Percentiles rank a stretch among this genome's conserved stretches.
phyloP scores from a whole-genome alignment of 2,329 filamentous ascomycete species.

The Aspergillus sergii region DNA sequence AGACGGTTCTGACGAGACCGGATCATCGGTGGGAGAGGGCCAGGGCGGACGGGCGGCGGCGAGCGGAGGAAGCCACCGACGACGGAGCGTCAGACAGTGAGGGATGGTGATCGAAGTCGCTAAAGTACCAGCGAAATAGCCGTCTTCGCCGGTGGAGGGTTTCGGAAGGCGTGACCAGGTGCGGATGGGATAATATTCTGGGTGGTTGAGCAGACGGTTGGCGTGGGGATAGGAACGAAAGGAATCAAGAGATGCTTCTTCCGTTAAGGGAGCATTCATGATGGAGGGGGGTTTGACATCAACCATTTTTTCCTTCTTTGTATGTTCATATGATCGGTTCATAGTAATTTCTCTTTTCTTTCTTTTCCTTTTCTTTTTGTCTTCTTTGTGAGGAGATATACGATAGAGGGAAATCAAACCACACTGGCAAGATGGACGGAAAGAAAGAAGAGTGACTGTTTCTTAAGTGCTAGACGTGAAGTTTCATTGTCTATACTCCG shows the following conservation, averaged over 20 bases:
- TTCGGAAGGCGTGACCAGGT: conserved; percentile 46
- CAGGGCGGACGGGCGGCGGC: conserved; percentile 28
- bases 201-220: conserved; percentile 32
- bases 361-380: not conserved
- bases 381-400: not conserved
- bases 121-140: conserved; percentile 45
- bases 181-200: conserved; percentile 41
- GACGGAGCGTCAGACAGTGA: conserved; percentile 42
- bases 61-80: conserved; percentile 29
- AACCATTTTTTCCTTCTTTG: not conserved
- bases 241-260: conserved; percentile 23
- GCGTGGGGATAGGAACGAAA: conserved; percentile 34
- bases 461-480: not conserved
- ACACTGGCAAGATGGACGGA: not conserved
- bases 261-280: conserved; percentile 7
- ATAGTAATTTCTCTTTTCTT: not conserved
- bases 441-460: not conserved
- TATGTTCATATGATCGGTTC: not conserved
- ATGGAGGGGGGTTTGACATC: conserved; percentile 4
- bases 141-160: conserved; percentile 44
- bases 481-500: not conserved
- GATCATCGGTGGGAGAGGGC: conserved; percentile 22
- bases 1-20: conserved; percentile 20
- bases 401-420: not conserved
- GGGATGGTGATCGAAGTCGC: conserved; percentile 44